A percentile compares a stretch with the other conserved stretches of the same genome.
Conservation (phyloP, 164 flowering plant genomes). For the Litsea cubeba region DNA sequence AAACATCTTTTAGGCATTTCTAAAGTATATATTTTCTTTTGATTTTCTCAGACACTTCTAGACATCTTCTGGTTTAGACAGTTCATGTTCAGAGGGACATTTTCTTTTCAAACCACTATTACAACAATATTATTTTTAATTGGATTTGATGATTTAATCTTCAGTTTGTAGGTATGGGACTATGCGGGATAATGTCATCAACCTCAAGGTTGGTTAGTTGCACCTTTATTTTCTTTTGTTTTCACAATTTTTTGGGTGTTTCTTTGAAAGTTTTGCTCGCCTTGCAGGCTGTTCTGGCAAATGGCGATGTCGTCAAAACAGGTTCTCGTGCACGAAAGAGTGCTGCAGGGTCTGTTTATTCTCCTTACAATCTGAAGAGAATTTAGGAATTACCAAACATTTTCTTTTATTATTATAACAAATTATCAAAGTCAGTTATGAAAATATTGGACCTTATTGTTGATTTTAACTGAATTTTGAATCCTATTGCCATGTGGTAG, state of each 20-base stretch:
- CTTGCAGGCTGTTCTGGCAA: conserved; percentile 74
- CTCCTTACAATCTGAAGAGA: not conserved
- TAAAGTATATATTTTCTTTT: too few relatives aligned
- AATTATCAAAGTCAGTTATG: not conserved
- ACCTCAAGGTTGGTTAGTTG: conserved; percentile 66
- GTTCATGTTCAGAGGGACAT: not conserved
- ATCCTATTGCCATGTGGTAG: not conserved
- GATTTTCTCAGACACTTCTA: not conserved
- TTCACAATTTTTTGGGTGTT: not conserved
- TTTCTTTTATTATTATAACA: too few relatives aligned
- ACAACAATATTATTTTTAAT: not conserved
- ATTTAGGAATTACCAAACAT: too few relatives aligned
- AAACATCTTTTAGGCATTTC: too few relatives aligned
- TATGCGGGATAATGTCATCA: conserved; percentile 98
- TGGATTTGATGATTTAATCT: conserved; percentile 31
- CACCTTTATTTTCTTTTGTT: not conserved
- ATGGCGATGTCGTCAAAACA: conserved; percentile 92
- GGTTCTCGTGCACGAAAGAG: conserved; percentile 97
- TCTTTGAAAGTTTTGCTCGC: not conserved
- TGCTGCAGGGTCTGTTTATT: conserved; percentile 82
- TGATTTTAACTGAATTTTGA: not conserved
- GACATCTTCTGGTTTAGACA: not conserved
- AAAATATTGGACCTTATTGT: not conserved
- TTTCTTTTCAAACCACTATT: not conserved
- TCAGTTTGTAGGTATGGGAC: conserved; percentile 94